Conservation (phyloP, 352 stramenopile genomes). For the Phytophthora rubi region DNA sequence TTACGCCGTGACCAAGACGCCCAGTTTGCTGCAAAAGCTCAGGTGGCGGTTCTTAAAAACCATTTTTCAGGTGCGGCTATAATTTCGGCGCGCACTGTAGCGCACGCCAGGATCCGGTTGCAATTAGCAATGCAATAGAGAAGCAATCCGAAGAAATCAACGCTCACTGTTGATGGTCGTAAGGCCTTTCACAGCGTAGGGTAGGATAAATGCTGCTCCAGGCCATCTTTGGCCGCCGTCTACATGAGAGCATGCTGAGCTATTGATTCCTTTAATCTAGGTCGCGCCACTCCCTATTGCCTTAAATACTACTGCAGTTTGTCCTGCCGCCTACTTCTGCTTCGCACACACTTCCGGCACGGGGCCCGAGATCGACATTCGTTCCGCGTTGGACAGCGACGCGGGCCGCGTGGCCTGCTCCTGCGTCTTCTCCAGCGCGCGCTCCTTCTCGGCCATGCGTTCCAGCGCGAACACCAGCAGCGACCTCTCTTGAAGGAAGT, state of each 20-base stretch:
- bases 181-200: too few species aligned
- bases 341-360: constrained; percentile 47
- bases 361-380: constrained; percentile 41
- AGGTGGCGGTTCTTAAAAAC: too few species aligned
- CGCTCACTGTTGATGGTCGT: too few species aligned
- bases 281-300: constrained; percentile 7
- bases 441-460: constrained; percentile 56
- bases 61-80: too few species aligned
- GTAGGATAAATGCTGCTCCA: too few species aligned
- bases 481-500: constrained; percentile 80
- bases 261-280: constrained; percentile 28
- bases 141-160: too few species aligned
- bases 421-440: constrained; percentile 26
- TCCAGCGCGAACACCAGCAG: constrained; percentile 76
- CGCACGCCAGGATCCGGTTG: too few species aligned
- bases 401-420: constrained; percentile 40
- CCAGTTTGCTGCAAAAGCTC: too few species aligned
- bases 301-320: constrained; percentile 44
- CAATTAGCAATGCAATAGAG: too few species aligned
- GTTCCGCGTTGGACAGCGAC: constrained; percentile 46
- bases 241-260: constrained; percentile 4
- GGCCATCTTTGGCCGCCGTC: neutral
- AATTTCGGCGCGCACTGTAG: too few species aligned
- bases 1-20: too few species aligned
- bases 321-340: constrained; percentile 42